phyloP scores from a whole-genome alignment of 2,329 filamentous ascomycete genomes.

The Penicillium hordei region DNA sequence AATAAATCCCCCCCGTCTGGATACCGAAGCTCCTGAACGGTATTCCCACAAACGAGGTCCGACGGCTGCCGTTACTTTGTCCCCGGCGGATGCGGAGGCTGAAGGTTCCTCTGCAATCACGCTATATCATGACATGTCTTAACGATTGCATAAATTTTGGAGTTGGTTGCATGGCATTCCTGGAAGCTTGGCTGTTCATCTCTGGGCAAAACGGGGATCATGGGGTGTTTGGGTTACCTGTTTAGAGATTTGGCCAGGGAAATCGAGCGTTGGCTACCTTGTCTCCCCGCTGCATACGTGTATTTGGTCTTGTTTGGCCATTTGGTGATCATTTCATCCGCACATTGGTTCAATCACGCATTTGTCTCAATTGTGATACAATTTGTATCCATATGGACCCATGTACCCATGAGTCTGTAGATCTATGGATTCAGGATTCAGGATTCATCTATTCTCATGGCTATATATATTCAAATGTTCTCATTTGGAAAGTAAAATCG shows the following conservation, averaged over 20 bases:
- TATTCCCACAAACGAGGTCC: constrained; percentile 10
- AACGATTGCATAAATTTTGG: constrained; percentile 40
- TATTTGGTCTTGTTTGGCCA: constrained; percentile 3
- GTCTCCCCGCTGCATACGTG: not conserved
- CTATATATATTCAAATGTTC: not conserved
- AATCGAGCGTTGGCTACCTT: not conserved
- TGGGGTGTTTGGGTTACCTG: constrained; percentile 19
- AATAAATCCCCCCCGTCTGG: constrained; percentile 14
- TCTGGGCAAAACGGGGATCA: constrained; percentile 10
- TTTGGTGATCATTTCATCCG: not conserved
- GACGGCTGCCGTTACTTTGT: not conserved
- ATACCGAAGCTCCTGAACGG: not conserved
- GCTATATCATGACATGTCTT: constrained; percentile 30
- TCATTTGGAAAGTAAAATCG: not conserved
- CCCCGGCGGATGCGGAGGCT: constrained; percentile 4
- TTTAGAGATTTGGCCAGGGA: not conserved
- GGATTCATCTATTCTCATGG: not conserved
- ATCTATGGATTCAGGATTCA: not conserved
- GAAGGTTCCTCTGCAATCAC: not conserved
- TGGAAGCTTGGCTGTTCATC: constrained; percentile 25
- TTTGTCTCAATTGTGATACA: not conserved
- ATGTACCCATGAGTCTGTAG: not conserved
- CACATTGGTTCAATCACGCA: not conserved
- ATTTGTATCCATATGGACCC: not conserved
- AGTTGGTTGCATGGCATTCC: constrained; percentile 35